phyloP scores from a whole-genome alignment of 2,329 filamentous ascomycete species.

The Fusarium equiseti region DNA sequence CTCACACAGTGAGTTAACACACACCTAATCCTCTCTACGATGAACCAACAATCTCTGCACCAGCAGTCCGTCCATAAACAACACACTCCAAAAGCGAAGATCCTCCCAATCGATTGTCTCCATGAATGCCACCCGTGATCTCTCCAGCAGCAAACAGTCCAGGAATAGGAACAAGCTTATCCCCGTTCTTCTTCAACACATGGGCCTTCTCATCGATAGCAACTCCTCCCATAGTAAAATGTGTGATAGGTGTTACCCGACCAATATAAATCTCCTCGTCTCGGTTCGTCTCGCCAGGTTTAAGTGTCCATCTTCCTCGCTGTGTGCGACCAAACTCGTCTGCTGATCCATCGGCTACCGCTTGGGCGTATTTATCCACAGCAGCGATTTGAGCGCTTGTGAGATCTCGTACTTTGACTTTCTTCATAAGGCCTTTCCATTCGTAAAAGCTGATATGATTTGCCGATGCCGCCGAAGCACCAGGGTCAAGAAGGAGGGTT shows the following conservation, averaged over 20 bases:
- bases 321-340: constrained; percentile 62
- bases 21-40: neutral
- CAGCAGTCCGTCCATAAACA: constrained; percentile 71
- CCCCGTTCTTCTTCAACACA: constrained; percentile 57
- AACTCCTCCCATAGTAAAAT: constrained; percentile 76
- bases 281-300: constrained; percentile 55
- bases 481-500: constrained; percentile 70
- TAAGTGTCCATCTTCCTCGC: constrained; percentile 68
- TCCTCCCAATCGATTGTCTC: constrained; percentile 71
- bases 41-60: constrained; percentile 46
- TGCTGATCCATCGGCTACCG: constrained; percentile 54
- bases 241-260: constrained; percentile 71
- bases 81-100: constrained; percentile 73
- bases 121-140: constrained; percentile 73
- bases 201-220: constrained; percentile 66
- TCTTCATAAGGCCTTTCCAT: constrained; percentile 71
- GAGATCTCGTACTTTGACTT: constrained; percentile 66
- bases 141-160: constrained; percentile 74
- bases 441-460: constrained; percentile 73
- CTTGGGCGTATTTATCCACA: constrained; percentile 62
- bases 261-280: constrained; percentile 70
- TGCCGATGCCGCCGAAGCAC: constrained; percentile 62
- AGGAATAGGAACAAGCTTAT: constrained; percentile 58
- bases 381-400: constrained; percentile 54
- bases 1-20: constrained; percentile 38